Conservation (phyloP, 768 basidiomycete species). For the Russula foetens region DNA sequence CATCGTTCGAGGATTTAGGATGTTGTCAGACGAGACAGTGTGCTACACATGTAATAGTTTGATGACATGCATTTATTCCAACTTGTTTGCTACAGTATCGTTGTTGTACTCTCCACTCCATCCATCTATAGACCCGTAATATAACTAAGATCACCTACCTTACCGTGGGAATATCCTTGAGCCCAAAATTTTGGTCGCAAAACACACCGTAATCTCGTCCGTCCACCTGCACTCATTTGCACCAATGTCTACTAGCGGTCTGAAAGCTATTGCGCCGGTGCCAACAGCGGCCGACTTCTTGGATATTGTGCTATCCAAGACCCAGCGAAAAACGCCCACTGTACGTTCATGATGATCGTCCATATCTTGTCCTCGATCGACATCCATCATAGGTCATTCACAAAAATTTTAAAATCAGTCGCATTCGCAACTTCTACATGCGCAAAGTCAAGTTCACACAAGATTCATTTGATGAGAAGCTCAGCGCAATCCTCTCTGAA, state of each 20-base stretch:
- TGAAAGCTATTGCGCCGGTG: constrained; percentile 98
- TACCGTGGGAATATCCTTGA: constrained; percentile 5
- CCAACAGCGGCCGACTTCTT: constrained; percentile 92
- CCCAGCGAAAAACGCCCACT: constrained; percentile 96
- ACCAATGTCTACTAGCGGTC: constrained; percentile 71
- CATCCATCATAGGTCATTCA: constrained; percentile 69
- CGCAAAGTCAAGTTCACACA: constrained; percentile 99
- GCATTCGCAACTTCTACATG: constrained; percentile 98
- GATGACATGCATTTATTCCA: not conserved
- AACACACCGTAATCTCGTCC: not conserved
- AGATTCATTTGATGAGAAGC: constrained; percentile 93
- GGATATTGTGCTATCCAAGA: constrained; percentile 89
- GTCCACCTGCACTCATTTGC: not conserved
- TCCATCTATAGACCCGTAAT: too few relatives aligned
- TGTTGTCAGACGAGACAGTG: not conserved
- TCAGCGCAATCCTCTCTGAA: constrained; percentile 86
- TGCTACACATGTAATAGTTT: constrained; percentile 4
- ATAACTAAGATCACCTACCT: not conserved
- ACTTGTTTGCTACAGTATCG: constrained; percentile 6
- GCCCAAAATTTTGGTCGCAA: not conserved
- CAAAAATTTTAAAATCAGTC: constrained; percentile 99
- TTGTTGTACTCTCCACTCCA: constrained; percentile 3
- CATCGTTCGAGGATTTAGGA: not conserved
- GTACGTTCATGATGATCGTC: constrained; percentile 31
- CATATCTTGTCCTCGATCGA: not conserved